Conservation (phyloP, 2,329 filamentous ascomycete species). For the Pseudopyricularia javanii region DNA sequence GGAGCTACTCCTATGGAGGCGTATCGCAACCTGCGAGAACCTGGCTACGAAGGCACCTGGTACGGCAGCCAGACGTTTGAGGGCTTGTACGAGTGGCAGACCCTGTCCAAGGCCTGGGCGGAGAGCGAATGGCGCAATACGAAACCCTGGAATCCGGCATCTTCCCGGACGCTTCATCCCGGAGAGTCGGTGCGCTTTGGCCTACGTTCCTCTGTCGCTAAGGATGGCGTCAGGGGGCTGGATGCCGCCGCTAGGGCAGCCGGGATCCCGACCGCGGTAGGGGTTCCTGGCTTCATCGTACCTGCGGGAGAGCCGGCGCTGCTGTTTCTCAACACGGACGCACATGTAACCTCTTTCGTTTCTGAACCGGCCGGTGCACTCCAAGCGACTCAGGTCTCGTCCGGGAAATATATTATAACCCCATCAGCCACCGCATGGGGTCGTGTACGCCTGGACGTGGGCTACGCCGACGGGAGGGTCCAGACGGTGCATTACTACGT, state of each 20-base stretch:
- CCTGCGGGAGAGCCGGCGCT: constrained; percentile 30
- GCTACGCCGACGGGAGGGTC: constrained; percentile 30
- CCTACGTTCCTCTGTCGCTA: constrained; percentile 34
- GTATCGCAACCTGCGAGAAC: constrained; percentile 38
- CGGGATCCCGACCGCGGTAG: constrained; percentile 34
- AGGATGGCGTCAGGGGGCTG: constrained; percentile 29
- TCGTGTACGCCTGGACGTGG: constrained; percentile 31
- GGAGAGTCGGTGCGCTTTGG: constrained; percentile 34
- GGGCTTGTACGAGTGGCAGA: constrained; percentile 49
- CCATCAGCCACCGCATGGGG: constrained; percentile 33
- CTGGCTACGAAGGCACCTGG: constrained; percentile 19
- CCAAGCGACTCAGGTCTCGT: background rate
- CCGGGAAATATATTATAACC: constrained; percentile 24
- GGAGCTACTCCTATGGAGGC: constrained; percentile 34
- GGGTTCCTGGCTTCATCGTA: constrained; percentile 42
- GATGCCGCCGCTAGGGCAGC: constrained; percentile 29
- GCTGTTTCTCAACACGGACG: constrained; percentile 29
- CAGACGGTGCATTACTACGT: constrained; percentile 47
- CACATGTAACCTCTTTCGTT: constrained; percentile 24
- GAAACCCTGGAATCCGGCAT: constrained; percentile 42
- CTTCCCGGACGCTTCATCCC: constrained; percentile 28
- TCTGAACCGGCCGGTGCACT: constrained; percentile 20
- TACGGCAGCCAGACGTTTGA: constrained; percentile 46
- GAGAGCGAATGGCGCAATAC: constrained; percentile 39
- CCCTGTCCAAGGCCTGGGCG: constrained; percentile 38